phyloP scores from a whole-genome alignment of 1,139 yeast species.

The Taphrina sp. region DNA sequence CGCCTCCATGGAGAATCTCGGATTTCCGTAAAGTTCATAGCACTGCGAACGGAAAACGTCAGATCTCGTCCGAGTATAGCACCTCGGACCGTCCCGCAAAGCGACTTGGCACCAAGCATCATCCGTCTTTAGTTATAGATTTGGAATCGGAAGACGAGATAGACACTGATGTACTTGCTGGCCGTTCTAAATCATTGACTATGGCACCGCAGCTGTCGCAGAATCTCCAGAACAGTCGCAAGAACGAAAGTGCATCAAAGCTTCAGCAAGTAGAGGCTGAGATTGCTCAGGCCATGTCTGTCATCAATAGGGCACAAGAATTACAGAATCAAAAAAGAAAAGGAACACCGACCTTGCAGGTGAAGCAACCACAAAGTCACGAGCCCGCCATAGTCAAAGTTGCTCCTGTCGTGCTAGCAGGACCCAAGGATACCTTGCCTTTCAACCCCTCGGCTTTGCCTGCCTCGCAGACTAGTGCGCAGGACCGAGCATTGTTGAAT shows the following conservation, averaged over 20 bases:
- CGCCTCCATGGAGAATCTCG: neutral
- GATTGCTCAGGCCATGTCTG: constrained; percentile 25
- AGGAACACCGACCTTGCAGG: too few species aligned
- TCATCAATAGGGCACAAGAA: constrained; percentile 13
- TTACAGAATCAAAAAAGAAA: constrained; percentile 8
- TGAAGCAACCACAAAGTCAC: too few species aligned
- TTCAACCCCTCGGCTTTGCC: too few species aligned
- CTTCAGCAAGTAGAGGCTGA: constrained; percentile 20
- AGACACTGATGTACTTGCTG: too few species aligned
- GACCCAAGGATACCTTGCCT: too few species aligned
- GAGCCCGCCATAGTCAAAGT: too few species aligned
- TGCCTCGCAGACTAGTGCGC: too few species aligned
- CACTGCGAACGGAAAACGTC: neutral
- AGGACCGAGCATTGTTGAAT: too few species aligned
- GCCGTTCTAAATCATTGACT: too few species aligned
- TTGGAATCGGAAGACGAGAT: constrained; percentile 21
- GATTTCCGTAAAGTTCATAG: neutral
- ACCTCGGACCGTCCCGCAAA: constrained; percentile 4
- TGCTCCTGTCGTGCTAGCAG: too few species aligned
- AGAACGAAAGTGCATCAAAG: constrained; percentile 1
- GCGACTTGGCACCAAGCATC: constrained; percentile 2
- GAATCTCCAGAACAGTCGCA: too few species aligned
- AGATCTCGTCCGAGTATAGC: neutral
- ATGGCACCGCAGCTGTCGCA: too few species aligned
- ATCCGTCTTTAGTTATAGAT: constrained; percentile 16